Conservation (phyloP, 495 filamentous ascomycete species). For the Annulohypoxylon maeteangense region DNA sequence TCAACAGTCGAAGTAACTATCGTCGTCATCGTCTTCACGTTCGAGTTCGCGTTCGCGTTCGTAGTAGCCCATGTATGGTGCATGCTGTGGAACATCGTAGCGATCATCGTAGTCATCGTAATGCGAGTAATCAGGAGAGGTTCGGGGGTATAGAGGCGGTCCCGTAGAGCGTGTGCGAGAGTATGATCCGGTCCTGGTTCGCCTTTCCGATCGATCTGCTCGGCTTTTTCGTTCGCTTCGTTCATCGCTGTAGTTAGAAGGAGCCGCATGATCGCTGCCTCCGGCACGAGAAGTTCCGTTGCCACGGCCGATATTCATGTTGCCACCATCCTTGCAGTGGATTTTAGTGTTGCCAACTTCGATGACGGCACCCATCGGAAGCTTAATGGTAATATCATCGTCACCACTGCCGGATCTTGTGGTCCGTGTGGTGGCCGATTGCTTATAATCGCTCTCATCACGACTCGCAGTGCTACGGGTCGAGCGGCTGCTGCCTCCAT, state of each 20-base stretch:
- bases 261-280: slow-evolving; percentile 55
- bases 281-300: slow-evolving; percentile 40
- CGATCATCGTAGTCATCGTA: slow-evolving; percentile 37
- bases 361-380: slow-evolving; percentile 58
- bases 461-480: slow-evolving; percentile 64
- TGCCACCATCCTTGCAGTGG: slow-evolving; percentile 62
- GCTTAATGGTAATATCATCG: slow-evolving; percentile 65
- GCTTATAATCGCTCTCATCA: slow-evolving; percentile 67
- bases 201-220: slow-evolving; percentile 51
- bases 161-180: slow-evolving; percentile 48
- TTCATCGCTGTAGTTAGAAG: slow-evolving; percentile 57
- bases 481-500: slow-evolving; percentile 60
- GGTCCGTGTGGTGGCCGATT: slow-evolving; percentile 65
- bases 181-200: slow-evolving; percentile 55
- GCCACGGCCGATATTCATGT: slow-evolving; percentile 60
- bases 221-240: slow-evolving; percentile 57
- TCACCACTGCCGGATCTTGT: slow-evolving; percentile 58
- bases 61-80: slow-evolving; percentile 15
- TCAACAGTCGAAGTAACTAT: slow-evolving; percentile 1
- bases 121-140: slow-evolving; percentile 27
- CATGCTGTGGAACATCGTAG: slow-evolving; percentile 27
- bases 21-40: slow-evolving; percentile 28
- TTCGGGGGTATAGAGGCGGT: slow-evolving; percentile 35
- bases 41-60: too few relatives aligned
- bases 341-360: slow-evolving; percentile 63